phyloP scores from a whole-genome alignment of 2,329 filamentous ascomycete species.

The Diaporthe nobilis region DNA sequence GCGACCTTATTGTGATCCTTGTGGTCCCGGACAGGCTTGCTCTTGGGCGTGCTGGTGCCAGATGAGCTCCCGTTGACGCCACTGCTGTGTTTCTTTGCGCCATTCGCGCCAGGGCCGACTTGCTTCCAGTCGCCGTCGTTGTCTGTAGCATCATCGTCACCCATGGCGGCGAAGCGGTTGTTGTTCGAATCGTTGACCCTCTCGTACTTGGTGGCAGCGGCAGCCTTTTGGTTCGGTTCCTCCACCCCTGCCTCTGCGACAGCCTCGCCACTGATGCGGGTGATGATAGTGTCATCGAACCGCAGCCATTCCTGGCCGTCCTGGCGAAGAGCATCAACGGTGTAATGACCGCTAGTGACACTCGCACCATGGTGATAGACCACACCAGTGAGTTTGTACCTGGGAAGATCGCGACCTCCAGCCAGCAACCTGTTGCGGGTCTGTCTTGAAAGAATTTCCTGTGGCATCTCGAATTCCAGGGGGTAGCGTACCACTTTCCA shows the following conservation, averaged over 20 bases:
- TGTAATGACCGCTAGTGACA: constrained; percentile 96
- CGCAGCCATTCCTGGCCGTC: constrained; percentile 97
- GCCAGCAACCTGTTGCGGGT: constrained; percentile 74
- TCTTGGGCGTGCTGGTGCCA: constrained; percentile 65
- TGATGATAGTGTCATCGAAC: constrained; percentile 92
- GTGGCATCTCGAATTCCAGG: constrained; percentile 92
- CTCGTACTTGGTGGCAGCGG: constrained; percentile 77
- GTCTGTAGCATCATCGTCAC: constrained; percentile 76
- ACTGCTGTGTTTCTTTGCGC: constrained; percentile 81
- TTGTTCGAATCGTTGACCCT: constrained; percentile 57
- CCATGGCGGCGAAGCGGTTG: constrained; percentile 82
- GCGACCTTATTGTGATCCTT: constrained; percentile 96
- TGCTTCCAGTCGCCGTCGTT: constrained; percentile 82
- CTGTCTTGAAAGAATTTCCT: constrained; percentile 86
- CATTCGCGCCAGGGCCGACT: constrained; percentile 74
- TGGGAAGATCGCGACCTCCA: constrained; percentile 78
- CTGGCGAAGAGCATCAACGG: constrained; percentile 94
- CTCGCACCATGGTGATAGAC: constrained; percentile 99
- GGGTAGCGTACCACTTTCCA: constrained; percentile 99
- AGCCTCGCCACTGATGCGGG: constrained; percentile 87
- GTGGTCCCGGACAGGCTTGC: constrained; percentile 71
- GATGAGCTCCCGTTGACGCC: constrained; percentile 75
- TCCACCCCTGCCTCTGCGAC: constrained; percentile 89
- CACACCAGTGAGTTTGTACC: constrained; percentile 88
- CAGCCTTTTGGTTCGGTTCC: constrained; percentile 76